phyloP scores from a whole-genome alignment of 305 asterid genomes.

The Fraxinus latifolia region DNA sequence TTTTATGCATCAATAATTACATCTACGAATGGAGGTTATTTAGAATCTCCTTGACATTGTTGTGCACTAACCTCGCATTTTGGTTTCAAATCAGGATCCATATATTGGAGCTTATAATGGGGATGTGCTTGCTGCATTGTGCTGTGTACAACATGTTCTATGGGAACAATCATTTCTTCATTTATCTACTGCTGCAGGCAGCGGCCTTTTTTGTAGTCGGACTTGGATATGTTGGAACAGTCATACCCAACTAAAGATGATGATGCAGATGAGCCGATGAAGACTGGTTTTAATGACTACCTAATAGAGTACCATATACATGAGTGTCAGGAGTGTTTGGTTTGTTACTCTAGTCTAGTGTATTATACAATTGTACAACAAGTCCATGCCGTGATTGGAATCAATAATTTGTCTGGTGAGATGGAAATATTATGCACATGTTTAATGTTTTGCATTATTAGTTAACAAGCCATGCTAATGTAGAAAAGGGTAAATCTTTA shows the following conservation, averaged over 20 bases:
- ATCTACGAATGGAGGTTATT: not conserved
- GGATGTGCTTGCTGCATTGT: conserved; percentile 69
- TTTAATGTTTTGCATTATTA: not conserved
- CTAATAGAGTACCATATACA: conserved; percentile 10
- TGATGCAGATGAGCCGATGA: conserved; percentile 5
- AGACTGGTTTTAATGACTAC: not conserved
- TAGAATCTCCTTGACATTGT: not conserved
- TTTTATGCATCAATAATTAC: not conserved
- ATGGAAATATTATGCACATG: not conserved
- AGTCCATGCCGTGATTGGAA: not conserved
- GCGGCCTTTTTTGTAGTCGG: conserved; percentile 72
- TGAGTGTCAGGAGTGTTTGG: conserved; percentile 10
- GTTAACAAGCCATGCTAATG: conserved; percentile 13
- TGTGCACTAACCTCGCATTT: conserved; percentile 17
- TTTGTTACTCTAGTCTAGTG: conserved; percentile 17
- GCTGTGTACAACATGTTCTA: conserved; percentile 65
- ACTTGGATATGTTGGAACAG: conserved; percentile 67
- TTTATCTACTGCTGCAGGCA: conserved; percentile 74
- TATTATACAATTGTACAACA: conserved; percentile 5
- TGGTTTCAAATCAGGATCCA: conserved; percentile 53
- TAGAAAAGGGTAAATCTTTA: not conserved
- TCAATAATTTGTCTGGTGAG: not conserved
- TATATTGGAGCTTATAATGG: conserved; percentile 64
- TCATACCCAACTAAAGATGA: conserved; percentile 51
- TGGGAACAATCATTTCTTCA: conserved; percentile 60